These are phyloP conservation scores for Talaromyces sp. DNA, from an alignment of 2,329 filamentous ascomycete genomes.

Conservation along the genomic window DNA sequence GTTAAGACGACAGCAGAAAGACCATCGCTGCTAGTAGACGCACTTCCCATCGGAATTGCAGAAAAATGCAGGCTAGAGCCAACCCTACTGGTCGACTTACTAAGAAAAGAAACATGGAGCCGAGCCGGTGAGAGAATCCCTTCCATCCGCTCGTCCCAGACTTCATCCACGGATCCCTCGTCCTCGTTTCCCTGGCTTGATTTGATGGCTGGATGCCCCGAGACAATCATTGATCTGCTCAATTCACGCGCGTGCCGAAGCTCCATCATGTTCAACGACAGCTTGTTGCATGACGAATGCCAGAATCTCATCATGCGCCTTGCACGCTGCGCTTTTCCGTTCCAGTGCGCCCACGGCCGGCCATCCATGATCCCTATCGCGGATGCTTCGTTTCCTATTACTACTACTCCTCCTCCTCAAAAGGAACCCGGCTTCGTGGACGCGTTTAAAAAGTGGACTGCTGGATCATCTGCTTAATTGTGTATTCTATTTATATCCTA, in stretches of 20 bases:
- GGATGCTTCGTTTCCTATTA: constrained; percentile 13
- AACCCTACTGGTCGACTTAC: constrained; percentile 63
- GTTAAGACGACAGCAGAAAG: constrained; percentile 9
- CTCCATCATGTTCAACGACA: constrained; percentile 49
- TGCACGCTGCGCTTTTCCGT: constrained; percentile 41
- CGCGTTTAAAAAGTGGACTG: constrained; percentile 11
- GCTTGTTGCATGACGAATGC: constrained; percentile 33
- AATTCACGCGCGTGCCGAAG: constrained; percentile 46
- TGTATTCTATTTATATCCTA: not conserved
- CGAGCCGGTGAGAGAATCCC: constrained; percentile 41
- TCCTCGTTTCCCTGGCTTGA: constrained; percentile 49
- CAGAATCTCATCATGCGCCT: constrained; percentile 31
- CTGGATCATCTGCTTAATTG: not conserved
- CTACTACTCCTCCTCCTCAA: not conserved
- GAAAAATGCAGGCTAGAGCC: constrained; percentile 73
- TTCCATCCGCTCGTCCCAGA: not conserved
- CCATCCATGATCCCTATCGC: constrained; percentile 44
- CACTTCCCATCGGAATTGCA: constrained; percentile 65
- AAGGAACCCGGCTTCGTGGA: constrained; percentile 1
- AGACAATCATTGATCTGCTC: constrained; percentile 62
- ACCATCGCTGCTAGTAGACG: constrained; percentile 43
- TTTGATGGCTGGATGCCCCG: constrained; percentile 64
- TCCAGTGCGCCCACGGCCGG: constrained; percentile 47
- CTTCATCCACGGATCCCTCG: not conserved
- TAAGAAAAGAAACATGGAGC: constrained; percentile 70